Conservation (phyloP, 768 basidiomycete genomes). For the Mycena alexandri region DNA sequence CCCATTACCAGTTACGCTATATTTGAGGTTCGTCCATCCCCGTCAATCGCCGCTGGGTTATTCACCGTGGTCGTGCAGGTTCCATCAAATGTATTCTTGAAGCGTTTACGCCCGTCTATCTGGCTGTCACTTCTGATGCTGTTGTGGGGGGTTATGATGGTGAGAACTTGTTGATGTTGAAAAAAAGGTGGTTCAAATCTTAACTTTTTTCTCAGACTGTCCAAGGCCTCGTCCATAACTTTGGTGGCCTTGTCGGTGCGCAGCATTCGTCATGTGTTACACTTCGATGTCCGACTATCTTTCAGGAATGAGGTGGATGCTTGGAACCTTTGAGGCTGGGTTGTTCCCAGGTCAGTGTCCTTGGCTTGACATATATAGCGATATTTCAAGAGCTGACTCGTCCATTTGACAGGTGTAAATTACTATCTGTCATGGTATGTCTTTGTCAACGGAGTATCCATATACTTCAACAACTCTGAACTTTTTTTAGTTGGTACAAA, state of each 20-base stretch:
- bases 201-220: conserved; percentile 62
- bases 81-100: conserved; percentile 80
- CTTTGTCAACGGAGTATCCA: neutral
- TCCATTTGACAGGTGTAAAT: conserved; percentile 72
- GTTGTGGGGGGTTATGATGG: conserved; percentile 83
- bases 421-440: conserved; percentile 81
- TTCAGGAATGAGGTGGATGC: conserved; percentile 76
- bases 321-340: conserved; percentile 82
- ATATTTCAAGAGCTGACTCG: conserved; percentile 79
- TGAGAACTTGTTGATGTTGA: conserved; percentile 42
- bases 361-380: conserved; percentile 61
- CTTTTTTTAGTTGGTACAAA: conserved; percentile 59
- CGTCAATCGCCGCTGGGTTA: neutral
- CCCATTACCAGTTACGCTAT: conserved; percentile 67
- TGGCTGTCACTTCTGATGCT: conserved; percentile 85
- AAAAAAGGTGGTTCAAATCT: neutral
- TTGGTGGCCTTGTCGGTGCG: conserved; percentile 75
- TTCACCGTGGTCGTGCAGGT: conserved; percentile 50
- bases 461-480: neutral
- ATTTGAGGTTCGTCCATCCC: conserved; percentile 65
- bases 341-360: conserved; percentile 56
- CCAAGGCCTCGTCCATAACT: conserved; percentile 79
- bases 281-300: neutral
- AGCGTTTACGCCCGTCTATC: conserved; percentile 79
- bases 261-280: conserved; percentile 8